Conservation (phyloP, 2,329 filamentous ascomycete species). For the Colletotrichum sp. region DNA sequence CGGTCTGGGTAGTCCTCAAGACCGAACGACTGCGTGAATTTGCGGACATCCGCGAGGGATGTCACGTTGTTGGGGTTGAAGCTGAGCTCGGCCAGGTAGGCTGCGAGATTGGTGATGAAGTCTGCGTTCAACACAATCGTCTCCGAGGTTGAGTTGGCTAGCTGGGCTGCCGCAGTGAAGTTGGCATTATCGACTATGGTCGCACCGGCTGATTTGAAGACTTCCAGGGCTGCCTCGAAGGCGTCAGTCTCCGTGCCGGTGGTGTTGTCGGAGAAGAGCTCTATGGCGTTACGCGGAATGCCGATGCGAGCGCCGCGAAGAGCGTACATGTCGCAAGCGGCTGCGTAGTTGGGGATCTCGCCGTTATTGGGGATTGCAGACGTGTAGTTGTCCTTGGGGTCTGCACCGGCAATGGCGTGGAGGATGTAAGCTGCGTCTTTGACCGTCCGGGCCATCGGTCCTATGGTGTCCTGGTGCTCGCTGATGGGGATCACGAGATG, state of each 20-base stretch:
- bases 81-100: constrained; percentile 61
- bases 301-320: constrained; percentile 66
- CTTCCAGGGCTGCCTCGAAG: constrained; percentile 57
- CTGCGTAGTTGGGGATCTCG: constrained; percentile 61
- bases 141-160: constrained; percentile 28
- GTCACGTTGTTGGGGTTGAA: constrained; percentile 62
- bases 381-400: constrained; percentile 66
- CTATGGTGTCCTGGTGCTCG: constrained; percentile 67
- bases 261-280: constrained; percentile 25
- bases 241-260: constrained; percentile 41
- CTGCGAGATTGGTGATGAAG: constrained; percentile 59
- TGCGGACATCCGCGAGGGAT: constrained; percentile 53
- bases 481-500: constrained; percentile 69
- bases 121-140: constrained; percentile 60
- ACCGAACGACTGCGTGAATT: constrained; percentile 58
- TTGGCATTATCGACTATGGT: constrained; percentile 64
- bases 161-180: constrained; percentile 18
- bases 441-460: constrained; percentile 66
- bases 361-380: constrained; percentile 63
- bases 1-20: constrained; percentile 65
- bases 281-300: constrained; percentile 64
- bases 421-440: constrained; percentile 67
- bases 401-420: constrained; percentile 66
- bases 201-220: constrained; percentile 61
- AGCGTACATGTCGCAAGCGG: constrained; percentile 57